Conservation (phyloP, 1,139 yeast species). For the Candida neerlandica region DNA sequence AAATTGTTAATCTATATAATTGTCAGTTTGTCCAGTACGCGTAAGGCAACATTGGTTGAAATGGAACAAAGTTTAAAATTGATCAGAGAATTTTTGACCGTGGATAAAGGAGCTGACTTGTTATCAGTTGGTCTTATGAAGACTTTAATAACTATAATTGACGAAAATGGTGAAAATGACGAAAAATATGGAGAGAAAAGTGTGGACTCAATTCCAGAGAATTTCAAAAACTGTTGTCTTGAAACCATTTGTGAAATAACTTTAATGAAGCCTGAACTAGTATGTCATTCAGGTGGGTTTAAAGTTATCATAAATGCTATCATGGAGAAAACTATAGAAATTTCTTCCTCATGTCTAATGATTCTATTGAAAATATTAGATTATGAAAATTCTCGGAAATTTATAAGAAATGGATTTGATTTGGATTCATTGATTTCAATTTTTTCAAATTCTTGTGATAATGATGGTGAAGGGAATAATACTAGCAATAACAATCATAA, state of each 20-base stretch:
- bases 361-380: constrained; percentile 65
- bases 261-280: constrained; percentile 59
- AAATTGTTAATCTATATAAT: constrained; percentile 67
- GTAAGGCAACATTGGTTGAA: constrained; percentile 54
- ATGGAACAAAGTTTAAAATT: constrained; percentile 80
- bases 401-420: constrained; percentile 64
- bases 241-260: constrained; percentile 78
- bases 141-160: constrained; percentile 73
- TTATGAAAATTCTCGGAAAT: constrained; percentile 55
- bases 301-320: constrained; percentile 58
- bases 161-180: constrained; percentile 43
- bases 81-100: constrained; percentile 61
- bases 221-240: constrained; percentile 53
- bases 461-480: constrained; percentile 6
- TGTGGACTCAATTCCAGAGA: constrained; percentile 33
- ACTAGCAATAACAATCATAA: neutral
- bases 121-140: constrained; percentile 69
- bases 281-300: constrained; percentile 68
- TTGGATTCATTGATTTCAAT: constrained; percentile 64
- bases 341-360: constrained; percentile 57
- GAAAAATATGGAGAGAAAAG: constrained; percentile 10
- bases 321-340: constrained; percentile 62
- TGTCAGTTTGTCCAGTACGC: constrained; percentile 57
- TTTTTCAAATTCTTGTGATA: constrained; percentile 37
- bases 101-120: constrained; percentile 57